Percentiles rank a stretch among this genome's conserved stretches.
Conservation (phyloP, 1,284 basidiomycete genomes). For the Leccinum angustisporum region DNA sequence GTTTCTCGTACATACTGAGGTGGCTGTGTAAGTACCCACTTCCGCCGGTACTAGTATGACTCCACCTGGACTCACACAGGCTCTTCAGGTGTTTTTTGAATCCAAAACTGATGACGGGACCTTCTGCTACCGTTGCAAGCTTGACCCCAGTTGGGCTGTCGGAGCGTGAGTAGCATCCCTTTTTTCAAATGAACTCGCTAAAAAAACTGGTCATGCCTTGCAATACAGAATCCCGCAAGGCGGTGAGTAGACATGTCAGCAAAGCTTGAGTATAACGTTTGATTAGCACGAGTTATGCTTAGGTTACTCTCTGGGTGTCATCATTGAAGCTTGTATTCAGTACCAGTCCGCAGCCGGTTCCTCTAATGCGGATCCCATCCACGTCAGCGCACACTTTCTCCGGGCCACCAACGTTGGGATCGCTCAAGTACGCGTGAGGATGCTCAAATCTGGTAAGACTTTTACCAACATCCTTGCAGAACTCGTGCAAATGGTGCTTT, state of each 20-base stretch:
- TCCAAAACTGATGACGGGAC: neutral
- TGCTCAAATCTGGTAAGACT: slow-evolving; percentile 47
- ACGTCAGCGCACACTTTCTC: slow-evolving; percentile 60
- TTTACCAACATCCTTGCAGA: slow-evolving; percentile 58
- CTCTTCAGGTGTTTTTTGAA: neutral
- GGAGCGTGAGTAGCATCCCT: neutral
- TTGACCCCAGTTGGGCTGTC: neutral
- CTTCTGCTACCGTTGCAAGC: neutral
- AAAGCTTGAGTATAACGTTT: too few relatives aligned
- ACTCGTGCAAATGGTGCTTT: slow-evolving; percentile 51
- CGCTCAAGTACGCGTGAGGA: slow-evolving; percentile 48
- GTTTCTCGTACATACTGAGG: too few relatives aligned
- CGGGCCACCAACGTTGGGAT: slow-evolving; percentile 39
- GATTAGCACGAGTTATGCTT: slow-evolving; percentile 39
- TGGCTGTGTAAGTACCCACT: too few relatives aligned
- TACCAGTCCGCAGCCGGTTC: slow-evolving; percentile 42
- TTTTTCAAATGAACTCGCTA: neutral
- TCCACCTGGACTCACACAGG: neutral
- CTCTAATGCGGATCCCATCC: slow-evolving; percentile 52
- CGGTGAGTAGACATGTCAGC: slow-evolving; percentile 36
- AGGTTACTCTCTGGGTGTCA: slow-evolving; percentile 59
- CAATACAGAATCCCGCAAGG: slow-evolving; percentile 50
- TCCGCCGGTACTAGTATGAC: neutral
- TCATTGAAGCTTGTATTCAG: slow-evolving; percentile 53
- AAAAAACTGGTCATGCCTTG: neutral